phyloP scores from a whole-genome alignment of 768 basidiomycete species.

The Tricholomella constricta region DNA sequence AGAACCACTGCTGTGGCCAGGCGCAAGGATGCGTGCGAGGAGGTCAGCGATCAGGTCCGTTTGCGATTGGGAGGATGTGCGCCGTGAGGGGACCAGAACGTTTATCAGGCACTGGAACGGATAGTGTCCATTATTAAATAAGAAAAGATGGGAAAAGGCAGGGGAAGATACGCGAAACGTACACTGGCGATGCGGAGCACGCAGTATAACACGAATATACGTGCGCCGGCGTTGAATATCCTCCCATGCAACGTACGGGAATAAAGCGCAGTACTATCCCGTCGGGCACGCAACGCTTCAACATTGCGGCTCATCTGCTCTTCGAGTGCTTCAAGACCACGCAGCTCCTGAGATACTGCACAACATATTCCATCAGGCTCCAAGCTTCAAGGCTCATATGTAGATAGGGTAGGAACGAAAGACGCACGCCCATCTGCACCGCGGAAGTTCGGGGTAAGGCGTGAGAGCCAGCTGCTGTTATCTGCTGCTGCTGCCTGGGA shows the following conservation, averaged over 20 bases:
- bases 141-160: too few species aligned
- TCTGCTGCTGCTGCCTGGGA: conserved; percentile 24
- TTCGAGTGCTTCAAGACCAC: conserved; percentile 67
- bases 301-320: conserved; percentile 66
- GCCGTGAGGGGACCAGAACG: conserved; percentile 41
- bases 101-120: conserved; percentile 60
- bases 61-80: conserved; percentile 27
- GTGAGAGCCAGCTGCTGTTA: conserved; percentile 47
- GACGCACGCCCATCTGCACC: conserved; percentile 43
- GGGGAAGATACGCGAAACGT: too few species aligned
- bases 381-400: not conserved
- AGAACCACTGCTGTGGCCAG: conserved; percentile 26
- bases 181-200: conserved; percentile 63
- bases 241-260: conserved; percentile 57
- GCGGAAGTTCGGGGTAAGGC: conserved; percentile 51
- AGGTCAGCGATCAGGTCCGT: conserved; percentile 38
- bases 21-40: conserved; percentile 37
- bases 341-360: conserved; percentile 55
- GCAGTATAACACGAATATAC: conserved; percentile 69
- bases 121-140: too few species aligned
- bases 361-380: too few species aligned
- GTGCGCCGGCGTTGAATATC: conserved; percentile 46
- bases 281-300: conserved; percentile 48
- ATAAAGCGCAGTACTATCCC: conserved; percentile 50
- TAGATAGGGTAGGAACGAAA: not conserved